These are phyloP conservation scores for Truncatella angustata DNA, from an alignment of 2,329 filamentous ascomycete species.

Conservation along the genomic window DNA sequence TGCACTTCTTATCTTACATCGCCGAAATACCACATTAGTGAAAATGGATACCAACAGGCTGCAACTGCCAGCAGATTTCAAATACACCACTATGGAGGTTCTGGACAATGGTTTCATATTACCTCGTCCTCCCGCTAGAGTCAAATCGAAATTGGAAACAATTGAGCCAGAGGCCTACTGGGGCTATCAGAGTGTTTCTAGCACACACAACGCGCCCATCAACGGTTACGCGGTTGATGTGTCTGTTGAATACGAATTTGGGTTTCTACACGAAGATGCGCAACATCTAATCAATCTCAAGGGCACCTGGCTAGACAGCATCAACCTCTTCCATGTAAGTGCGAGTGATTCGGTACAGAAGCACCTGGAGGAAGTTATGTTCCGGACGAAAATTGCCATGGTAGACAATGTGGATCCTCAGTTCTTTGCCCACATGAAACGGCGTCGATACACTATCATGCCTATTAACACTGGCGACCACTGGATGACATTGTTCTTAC, in stretches of 20 bases:
- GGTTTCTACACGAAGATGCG: background rate
- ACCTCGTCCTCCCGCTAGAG: background rate
- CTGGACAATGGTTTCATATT: background rate
- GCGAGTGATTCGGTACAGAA: background rate
- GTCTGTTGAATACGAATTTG: background rate
- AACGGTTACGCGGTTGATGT: background rate
- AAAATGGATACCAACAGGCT: too few relatives aligned
- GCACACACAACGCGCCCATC: background rate
- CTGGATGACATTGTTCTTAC: background rate
- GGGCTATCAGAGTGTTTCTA: background rate
- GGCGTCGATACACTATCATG: background rate
- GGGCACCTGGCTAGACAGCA: background rate
- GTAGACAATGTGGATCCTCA: background rate
- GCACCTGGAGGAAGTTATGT: too few relatives aligned
- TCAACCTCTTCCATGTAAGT: too few relatives aligned
- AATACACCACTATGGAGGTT: background rate
- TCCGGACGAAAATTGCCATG: too few relatives aligned
- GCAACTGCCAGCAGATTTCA: too few relatives aligned
- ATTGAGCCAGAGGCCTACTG: background rate
- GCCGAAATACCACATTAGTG: too few relatives aligned
- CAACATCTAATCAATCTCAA: background rate
- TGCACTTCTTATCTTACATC: too few relatives aligned
- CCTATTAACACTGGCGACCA: background rate
- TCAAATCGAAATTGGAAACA: background rate
- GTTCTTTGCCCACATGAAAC: background rate